Evolutionary conservation across 805 yeast genomes (phyloP), one percentile per base, ranked within the genome.

Genomic region (Candida endomychidarum): DNA sequence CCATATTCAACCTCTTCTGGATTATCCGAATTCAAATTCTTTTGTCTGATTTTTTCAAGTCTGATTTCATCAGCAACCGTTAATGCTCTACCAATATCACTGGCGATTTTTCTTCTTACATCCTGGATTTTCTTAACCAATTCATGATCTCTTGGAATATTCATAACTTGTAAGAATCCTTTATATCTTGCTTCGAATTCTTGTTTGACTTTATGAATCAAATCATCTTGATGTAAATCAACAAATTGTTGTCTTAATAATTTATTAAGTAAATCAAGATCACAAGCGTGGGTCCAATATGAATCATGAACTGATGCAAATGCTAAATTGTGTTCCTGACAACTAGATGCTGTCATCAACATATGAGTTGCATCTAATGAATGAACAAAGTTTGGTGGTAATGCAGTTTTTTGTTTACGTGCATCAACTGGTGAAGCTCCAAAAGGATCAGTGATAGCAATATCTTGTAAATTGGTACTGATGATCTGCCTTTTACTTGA

Each of bases 241-340:
- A 93, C 83, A 59, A 91, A 91, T 43, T 86, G 81, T 25, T 84
- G 81, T 56, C 99, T 76, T 48, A 93, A 67, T 32, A 76, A 66
- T 10, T 52, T 54, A 60, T 81, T 87, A 93, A 91, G 82, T 3
- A 55, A 57, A 44, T 81, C 82, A 29, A 91, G 80, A 58, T 86
- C 91, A 36, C 78, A 67, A 1, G 99, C 97, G 58, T 93, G 98
- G 0, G 98, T 89, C 99, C 99, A 91, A 60, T 86, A 91, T 0
- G 98, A 91, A 60, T 91, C 99, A 62, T 91, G 99, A 17, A 91
- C 99, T 0, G 98, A 81, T 0, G 98, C 96, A 72, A 93, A 91
- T 9, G 80, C 70, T 36, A 93, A 62, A 0, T 77, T 79, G 1
- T 58, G 57, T 29, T 80, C 73, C 4, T 83, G 79, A 60, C 96